phyloP scores from a whole-genome alignment of 169 alveolate genomes.

The Cryptosporidium ubiquitum region DNA sequence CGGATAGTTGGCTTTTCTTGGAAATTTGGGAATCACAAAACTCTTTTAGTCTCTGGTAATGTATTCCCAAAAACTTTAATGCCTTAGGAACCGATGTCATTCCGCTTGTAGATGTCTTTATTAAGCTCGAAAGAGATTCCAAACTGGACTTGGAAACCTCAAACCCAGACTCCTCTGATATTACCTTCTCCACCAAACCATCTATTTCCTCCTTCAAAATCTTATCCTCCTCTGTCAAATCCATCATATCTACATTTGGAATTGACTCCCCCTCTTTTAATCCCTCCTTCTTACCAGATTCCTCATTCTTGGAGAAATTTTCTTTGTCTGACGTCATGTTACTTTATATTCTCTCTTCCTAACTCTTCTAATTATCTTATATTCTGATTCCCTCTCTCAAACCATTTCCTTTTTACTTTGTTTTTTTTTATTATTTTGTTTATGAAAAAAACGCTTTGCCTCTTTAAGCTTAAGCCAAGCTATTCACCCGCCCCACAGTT shows the following conservation, averaged over 20 bases:
- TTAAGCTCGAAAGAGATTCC: slow-evolving; percentile 21
- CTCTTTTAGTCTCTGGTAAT: slow-evolving; percentile 78
- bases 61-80: slow-evolving; percentile 84
- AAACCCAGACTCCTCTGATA: neutral
- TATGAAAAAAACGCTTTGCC: neutral
- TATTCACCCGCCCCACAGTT: slow-evolving; percentile 66
- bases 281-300: neutral
- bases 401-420: neutral
- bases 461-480: neutral
- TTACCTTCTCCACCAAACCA: slow-evolving; percentile 7
- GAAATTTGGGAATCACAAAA: slow-evolving; percentile 76
- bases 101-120: slow-evolving; percentile 84
- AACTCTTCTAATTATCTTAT: slow-evolving; percentile 5
- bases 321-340: slow-evolving; percentile 38
- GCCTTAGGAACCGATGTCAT: slow-evolving; percentile 89
- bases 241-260: slow-evolving; percentile 48
- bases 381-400: neutral
- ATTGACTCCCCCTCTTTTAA: neutral
- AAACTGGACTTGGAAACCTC: slow-evolving; percentile 28
- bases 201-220: slow-evolving; percentile 50
- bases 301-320: slow-evolving; percentile 27
- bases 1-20: neutral
- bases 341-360: neutral
- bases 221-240: slow-evolving; percentile 64
- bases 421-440: slow-evolving; percentile 9